These are phyloP conservation scores for Schwanniomyces vanrijiae DNA, from an alignment of 805 yeast genomes.

Conservation along the genomic window DNA sequence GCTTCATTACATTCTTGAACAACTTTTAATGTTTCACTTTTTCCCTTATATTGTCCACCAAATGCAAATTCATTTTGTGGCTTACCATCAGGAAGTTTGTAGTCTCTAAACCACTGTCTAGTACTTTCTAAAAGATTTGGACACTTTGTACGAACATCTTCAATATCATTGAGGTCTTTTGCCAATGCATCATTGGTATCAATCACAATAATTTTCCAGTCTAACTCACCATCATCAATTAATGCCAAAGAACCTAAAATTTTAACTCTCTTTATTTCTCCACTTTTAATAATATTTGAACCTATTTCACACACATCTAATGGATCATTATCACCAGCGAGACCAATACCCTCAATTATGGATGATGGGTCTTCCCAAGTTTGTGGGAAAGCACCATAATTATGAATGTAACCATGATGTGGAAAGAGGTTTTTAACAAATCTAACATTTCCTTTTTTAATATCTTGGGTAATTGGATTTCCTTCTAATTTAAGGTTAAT, in stretches of 20 bases:
- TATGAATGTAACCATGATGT: conserved; percentile 79
- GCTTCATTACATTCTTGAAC: conserved; percentile 81
- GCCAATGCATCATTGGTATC: conserved; percentile 86
- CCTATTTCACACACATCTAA: conserved; percentile 84
- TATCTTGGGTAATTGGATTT: conserved; percentile 82
- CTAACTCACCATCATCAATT: conserved; percentile 88
- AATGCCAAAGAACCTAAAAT: conserved; percentile 93
- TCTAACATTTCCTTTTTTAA: conserved; percentile 71
- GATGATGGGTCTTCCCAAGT: conserved; percentile 96
- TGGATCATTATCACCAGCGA: conserved; percentile 48
- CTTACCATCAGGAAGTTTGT: conserved; percentile 97
- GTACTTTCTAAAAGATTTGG: conserved; percentile 95
- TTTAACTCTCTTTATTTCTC: conserved; percentile 83
- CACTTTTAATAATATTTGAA: conserved; percentile 60
- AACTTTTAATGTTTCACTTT: conserved; percentile 80
- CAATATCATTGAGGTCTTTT: conserved; percentile 79
- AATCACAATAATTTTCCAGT: conserved; percentile 90
- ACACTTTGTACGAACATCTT: conserved; percentile 84
- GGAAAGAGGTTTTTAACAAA: conserved; percentile 81
- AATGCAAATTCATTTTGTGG: conserved; percentile 96
- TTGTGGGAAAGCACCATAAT: conserved; percentile 87
- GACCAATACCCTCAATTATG: conserved; percentile 40
- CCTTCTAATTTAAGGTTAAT: conserved; percentile 55
- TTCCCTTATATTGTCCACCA: conserved; percentile 88
- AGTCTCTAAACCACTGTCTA: conserved; percentile 97